phyloP scores from a whole-genome alignment of 495 filamentous ascomycete species.

The Daldinia loculata region DNA sequence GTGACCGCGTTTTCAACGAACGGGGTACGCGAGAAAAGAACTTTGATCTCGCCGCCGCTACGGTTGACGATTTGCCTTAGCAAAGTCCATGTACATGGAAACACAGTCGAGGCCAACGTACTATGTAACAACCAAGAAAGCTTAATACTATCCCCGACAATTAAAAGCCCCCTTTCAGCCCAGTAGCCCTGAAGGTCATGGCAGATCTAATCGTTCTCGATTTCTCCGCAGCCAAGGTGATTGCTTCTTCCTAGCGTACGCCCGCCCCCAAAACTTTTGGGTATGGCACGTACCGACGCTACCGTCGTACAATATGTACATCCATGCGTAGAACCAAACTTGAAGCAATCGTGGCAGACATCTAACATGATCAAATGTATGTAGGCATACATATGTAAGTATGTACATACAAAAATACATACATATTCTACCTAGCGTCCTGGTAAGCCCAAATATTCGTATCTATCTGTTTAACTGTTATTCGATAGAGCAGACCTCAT shows the following conservation, averaged over 20 bases:
- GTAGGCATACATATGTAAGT: constrained; percentile 6
- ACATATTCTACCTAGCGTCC: constrained; percentile 9
- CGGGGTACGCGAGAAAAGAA: constrained; percentile 1
- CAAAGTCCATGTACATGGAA: not conserved
- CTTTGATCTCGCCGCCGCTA: not conserved
- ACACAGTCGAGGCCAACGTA: not conserved
- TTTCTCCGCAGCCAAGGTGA: constrained; percentile 38
- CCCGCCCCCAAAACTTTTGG: constrained; percentile 8
- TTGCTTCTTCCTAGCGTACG: constrained; percentile 22
- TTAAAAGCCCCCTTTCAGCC: constrained; percentile 6
- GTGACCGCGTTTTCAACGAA: not conserved
- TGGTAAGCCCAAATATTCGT: constrained; percentile 14
- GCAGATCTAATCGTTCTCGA: constrained; percentile 31
- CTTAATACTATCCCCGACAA: not conserved
- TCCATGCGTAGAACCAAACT: constrained; percentile 28
- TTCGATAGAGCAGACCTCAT: constrained; percentile 13
- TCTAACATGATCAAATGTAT: constrained; percentile 21
- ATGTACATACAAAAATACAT: constrained; percentile 10
- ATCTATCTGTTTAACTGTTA: no score
- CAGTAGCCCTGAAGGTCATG: not conserved
- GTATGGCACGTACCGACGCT: constrained; percentile 14
- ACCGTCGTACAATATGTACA: constrained; percentile 25
- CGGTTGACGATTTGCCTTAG: not conserved
- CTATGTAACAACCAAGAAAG: constrained; percentile 9
- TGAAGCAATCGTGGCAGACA: constrained; percentile 33